A percentile compares a stretch with the other conserved stretches of the same genome.
These are phyloP conservation scores for Periconia digitata DNA, from an alignment of 2,329 filamentous ascomycete genomes.

Conservation along the genomic window DNA sequence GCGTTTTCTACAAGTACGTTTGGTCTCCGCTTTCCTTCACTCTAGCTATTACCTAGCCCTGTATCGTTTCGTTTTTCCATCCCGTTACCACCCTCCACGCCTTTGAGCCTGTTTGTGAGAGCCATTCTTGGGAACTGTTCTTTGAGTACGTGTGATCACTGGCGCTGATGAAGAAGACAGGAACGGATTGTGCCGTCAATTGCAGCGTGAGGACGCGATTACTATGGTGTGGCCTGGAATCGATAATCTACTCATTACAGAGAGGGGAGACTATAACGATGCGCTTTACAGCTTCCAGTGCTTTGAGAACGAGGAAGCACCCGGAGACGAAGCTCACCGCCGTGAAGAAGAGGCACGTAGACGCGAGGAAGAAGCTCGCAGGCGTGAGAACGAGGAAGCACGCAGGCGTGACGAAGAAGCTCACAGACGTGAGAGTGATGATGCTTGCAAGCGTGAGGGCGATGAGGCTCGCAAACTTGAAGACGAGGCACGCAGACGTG, in stretches of 20 bases:
- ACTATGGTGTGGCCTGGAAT: conserved; percentile 15
- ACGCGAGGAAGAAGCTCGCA: too few species aligned
- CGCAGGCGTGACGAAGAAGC: too few species aligned
- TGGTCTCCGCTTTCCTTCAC: neutral
- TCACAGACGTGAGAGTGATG: too few species aligned
- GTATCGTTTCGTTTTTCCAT: neutral
- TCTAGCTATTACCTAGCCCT: neutral
- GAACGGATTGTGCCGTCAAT: conserved; percentile 16
- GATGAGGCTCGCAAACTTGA: too few species aligned
- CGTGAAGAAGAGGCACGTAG: too few species aligned
- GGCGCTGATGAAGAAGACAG: conserved; percentile 7
- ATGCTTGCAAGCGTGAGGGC: too few species aligned
- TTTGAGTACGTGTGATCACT: too few species aligned
- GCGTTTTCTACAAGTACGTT: conserved; percentile 32
- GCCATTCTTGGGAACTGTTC: too few species aligned
- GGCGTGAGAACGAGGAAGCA: too few species aligned
- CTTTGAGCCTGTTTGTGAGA: neutral
- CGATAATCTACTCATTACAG: conserved; percentile 15
- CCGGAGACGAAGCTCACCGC: too few species aligned
- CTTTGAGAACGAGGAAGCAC: too few species aligned
- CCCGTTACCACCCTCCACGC: neutral
- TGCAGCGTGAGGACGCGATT: conserved; percentile 9
- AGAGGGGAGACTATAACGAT: conserved; percentile 23
- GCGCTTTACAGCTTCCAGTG: conserved; percentile 9
- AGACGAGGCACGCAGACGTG: too few species aligned